Base-by-base conservation (phyloP, 1,284 basidiomycete genomes). In the Trichosporon asahii region DNA sequence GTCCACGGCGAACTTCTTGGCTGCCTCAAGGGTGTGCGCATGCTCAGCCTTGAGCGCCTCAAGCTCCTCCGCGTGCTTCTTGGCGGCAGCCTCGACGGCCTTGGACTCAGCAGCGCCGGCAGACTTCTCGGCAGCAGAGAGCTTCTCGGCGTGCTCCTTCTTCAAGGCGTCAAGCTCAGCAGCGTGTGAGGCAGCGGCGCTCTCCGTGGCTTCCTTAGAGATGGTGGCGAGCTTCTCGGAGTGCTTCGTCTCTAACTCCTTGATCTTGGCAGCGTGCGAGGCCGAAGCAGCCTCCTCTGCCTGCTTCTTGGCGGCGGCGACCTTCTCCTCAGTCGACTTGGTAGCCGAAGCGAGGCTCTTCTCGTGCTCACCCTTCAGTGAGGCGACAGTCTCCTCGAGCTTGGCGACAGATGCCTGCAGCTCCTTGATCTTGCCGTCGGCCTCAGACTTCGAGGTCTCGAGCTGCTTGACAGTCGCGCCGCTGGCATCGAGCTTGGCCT, bases 1-100 rank as follows among this genome's bases (percentile, higher is more conserved):
- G 29, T 79, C 70, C 2, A 75, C 66, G 3, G 72, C 71, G 15
- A 74, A 75, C 69, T 75, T 76, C 29, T 73, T 75, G 18, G 71
- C 60, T 1, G 73, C 74, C 4, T 61, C 31, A 3, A 66, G 73
- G 46, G 66, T 72, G 21, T 66, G 27, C 70, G 78, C 72, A 49
- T 72, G 70, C 31, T 72, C 75, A 1, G 40, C 53, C 35, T 46
- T 49, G 29, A 70, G 68, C 11, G 65, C 46, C 35, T 55, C 53
- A 29, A 72, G 18, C 27, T 40, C 49, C 23, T 65, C 61, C n/a
- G 40, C 67, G 63, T 70, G 68, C 44, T 68, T 57, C 8, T 57
- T 40, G 21, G 44, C 40, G 40, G 72, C 67, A 46, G 27, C 44
- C 23, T 46, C 64, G 15, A 65, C 23, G 35, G 70, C 66, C 63